Evolutionary conservation across 768 basidiomycete genomes (phyloP).

Genomic region (Leccinum boreale): DNA sequence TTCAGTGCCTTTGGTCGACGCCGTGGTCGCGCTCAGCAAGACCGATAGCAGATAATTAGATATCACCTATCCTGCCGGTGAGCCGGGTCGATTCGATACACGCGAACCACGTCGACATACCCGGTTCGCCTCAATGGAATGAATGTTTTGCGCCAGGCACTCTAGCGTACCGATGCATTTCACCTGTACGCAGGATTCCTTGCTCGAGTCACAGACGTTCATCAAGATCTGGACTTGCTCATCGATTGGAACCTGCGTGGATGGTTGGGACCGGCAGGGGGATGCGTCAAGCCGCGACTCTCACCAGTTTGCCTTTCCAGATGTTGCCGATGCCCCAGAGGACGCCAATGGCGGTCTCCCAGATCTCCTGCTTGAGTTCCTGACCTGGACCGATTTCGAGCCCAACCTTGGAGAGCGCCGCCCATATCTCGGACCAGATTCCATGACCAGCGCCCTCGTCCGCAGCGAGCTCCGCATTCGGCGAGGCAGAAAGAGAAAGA

Average conservation of each 20-base stretch:
- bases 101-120: constrained; percentile 29
- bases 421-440: constrained; percentile 70
- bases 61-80: constrained; percentile 44
- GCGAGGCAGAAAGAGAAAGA: constrained; percentile 59
- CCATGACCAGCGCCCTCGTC: constrained; percentile 48
- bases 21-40: constrained; percentile 41
- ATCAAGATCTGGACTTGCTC: constrained; percentile 66
- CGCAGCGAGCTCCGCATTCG: constrained; percentile 38
- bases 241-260: constrained; percentile 48
- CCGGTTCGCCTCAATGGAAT: constrained; percentile 55
- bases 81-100: neutral
- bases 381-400: constrained; percentile 59
- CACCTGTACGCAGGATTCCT: constrained; percentile 31
- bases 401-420: constrained; percentile 55
- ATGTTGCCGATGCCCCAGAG: constrained; percentile 85
- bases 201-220: constrained; percentile 52
- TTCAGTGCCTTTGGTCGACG: constrained; percentile 53
- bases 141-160: constrained; percentile 70
- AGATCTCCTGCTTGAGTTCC: constrained; percentile 69
- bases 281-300: constrained; percentile 9
- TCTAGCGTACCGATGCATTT: constrained; percentile 86
- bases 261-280: constrained; percentile 5
- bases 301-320: constrained; percentile 66
- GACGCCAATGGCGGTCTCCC: constrained; percentile 77
- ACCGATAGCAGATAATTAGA: constrained; percentile 64